Evolutionary conservation across 768 basidiomycete species (phyloP).

Genomic region (Cyclocybe aegerita): DNA sequence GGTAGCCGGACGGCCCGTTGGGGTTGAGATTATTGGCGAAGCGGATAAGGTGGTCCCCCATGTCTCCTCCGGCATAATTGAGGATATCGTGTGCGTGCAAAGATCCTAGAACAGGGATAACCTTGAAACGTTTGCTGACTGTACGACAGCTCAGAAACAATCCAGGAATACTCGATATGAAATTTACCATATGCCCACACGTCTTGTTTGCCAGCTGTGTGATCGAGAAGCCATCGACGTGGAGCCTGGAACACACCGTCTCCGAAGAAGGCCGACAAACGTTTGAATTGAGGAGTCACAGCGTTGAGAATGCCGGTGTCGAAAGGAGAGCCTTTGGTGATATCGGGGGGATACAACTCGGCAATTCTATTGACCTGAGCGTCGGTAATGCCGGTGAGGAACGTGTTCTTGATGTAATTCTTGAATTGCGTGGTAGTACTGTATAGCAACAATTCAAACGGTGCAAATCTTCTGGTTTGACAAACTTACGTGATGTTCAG

Average conservation of each 20-base stretch:
- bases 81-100: slow-evolving; percentile 2
- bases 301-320: slow-evolving; percentile 14
- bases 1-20: slow-evolving; percentile 32
- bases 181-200: slow-evolving; percentile 36
- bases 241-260: slow-evolving; percentile 48
- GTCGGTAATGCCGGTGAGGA: slow-evolving; percentile 2
- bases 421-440: slow-evolving; percentile 28
- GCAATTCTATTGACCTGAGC: slow-evolving; percentile 11
- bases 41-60: slow-evolving; percentile 15
- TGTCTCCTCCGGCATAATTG: slow-evolving; percentile 19
- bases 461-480: neutral
- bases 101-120: slow-evolving; percentile 10
- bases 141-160: neutral
- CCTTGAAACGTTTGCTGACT: slow-evolving; percentile 20
- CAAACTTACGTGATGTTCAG: slow-evolving; percentile 21
- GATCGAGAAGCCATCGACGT: slow-evolving; percentile 42
- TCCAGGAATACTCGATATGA: neutral
- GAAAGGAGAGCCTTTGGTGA: slow-evolving; percentile 20
- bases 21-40: slow-evolving; percentile 32
- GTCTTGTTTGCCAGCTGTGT: slow-evolving; percentile 31
- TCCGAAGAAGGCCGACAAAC: slow-evolving; percentile 46
- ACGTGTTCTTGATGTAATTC: slow-evolving; percentile 8
- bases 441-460: slow-evolving; percentile 18
- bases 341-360: slow-evolving; percentile 19
- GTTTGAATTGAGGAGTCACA: slow-evolving; percentile 45